Evolutionary conservation across 179 eudicot genomes (phyloP).

Genomic region (Drosera spatulata): DNA sequence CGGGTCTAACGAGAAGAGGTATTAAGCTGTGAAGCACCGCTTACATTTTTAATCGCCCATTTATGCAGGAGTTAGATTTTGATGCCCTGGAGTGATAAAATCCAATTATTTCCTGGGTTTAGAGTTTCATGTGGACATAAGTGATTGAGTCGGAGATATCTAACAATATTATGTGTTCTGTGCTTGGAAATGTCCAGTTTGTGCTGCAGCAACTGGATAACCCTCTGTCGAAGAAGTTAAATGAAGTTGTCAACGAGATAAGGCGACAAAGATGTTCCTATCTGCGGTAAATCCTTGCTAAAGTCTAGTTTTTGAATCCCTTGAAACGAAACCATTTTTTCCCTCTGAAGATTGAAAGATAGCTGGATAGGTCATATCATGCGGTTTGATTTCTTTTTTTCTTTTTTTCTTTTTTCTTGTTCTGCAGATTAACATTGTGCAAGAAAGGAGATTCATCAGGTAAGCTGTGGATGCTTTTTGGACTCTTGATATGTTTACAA

Average conservation of each 20-base stretch:
- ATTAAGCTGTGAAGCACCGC: no score
- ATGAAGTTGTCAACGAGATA: conserved; percentile 79
- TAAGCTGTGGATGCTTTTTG: conserved; percentile 10
- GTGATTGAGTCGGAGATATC: no score
- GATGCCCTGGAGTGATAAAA: no score
- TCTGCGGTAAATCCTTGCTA: conserved; percentile 41
- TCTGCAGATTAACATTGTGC: conserved; percentile 75
- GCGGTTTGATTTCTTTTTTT: background rate
- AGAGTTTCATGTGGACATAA: no score
- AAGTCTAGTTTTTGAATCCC: background rate
- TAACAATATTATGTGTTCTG: background rate
- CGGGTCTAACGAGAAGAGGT: no score
- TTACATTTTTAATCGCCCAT: no score
- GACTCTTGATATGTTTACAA: background rate
- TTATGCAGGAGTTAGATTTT: no score
- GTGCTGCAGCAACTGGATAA: conserved; percentile 77
- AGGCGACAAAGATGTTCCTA: conserved; percentile 87
- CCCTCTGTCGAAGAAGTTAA: conserved; percentile 73
- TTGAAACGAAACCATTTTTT: background rate
- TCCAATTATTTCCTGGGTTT: no score
- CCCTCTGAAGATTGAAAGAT: background rate
- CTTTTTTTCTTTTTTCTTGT: conserved; percentile 5
- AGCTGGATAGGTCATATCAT: background rate
- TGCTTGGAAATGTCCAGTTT: conserved; percentile 34
- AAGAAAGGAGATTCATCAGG: conserved; percentile 91